A percentile compares a stretch with the other conserved stretches of the same genome.
phyloP scores from a whole-genome alignment of 805 yeast species.

The Myxozyma vanderwaltii region DNA sequence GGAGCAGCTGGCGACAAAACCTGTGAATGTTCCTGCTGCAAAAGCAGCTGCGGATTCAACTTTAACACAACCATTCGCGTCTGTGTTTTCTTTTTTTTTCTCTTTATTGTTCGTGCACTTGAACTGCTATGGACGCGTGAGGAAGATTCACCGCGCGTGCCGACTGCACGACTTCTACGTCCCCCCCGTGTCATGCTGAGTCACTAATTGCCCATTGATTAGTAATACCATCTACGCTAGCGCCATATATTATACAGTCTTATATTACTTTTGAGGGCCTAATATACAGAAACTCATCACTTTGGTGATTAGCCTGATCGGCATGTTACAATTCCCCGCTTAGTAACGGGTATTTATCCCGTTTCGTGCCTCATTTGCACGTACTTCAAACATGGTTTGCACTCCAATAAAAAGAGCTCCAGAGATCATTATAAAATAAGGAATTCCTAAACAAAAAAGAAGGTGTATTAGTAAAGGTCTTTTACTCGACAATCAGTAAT shows the following conservation, averaged over 20 bases:
- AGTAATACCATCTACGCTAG: not conserved
- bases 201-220: too few species aligned
- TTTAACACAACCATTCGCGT: slow-evolving; percentile 22
- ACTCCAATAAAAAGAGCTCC: slow-evolving; percentile 74
- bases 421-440: slow-evolving; percentile 61
- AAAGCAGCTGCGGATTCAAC: slow-evolving; percentile 24
- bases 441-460: slow-evolving; percentile 11
- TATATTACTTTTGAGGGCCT: not conserved
- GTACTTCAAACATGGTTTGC: slow-evolving; percentile 91
- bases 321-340: not conserved
- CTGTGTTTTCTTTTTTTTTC: not conserved
- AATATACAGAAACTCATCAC: too few species aligned
- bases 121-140: not conserved
- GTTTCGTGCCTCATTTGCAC: slow-evolving; percentile 80
- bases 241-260: not conserved
- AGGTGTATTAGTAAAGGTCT: not conserved
- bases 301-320: too few species aligned
- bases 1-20: slow-evolving; percentile 11
- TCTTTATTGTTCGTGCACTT: not conserved
- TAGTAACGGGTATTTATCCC: slow-evolving; percentile 83
- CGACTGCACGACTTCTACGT: too few species aligned
- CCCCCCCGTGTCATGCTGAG: too few species aligned
- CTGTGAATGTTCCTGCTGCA: slow-evolving; percentile 19
- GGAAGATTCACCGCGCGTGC: too few species aligned
- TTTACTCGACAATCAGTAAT: too few species aligned